These are phyloP conservation scores for Lagenidium giganteum DNA, from an alignment of 352 stramenopile genomes.

Conservation along the genomic window DNA sequence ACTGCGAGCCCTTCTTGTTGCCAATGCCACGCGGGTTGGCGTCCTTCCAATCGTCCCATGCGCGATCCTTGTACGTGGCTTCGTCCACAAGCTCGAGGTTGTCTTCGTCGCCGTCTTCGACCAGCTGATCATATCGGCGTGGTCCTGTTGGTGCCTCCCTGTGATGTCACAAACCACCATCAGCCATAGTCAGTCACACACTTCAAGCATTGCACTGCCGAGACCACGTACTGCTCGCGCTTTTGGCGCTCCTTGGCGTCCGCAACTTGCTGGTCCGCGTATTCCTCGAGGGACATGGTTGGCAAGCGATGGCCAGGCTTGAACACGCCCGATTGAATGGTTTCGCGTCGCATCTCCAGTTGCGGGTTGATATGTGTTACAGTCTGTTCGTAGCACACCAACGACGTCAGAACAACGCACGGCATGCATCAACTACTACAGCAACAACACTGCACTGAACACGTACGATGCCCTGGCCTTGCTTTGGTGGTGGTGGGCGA, in stretches of 20 bases:
- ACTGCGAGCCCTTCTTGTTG: conserved; percentile 93
- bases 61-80: conserved; percentile 85
- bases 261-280: conserved; percentile 81
- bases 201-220: no score
- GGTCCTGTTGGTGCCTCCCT: conserved; percentile 45
- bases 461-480: conserved; percentile 65
- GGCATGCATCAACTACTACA: not conserved
- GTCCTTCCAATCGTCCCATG: conserved; percentile 96
- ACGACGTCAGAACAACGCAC: not conserved
- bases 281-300: conserved; percentile 92
- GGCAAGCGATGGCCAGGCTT: conserved; percentile 90
- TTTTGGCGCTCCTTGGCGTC: conserved; percentile 83
- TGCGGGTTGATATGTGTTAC: conserved; percentile 73
- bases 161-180: conserved; percentile 3
- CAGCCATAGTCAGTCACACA: no score
- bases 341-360: conserved; percentile 72
- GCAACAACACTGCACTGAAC: not conserved
- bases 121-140: conserved; percentile 89
- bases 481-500: conserved; percentile 30
- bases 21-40: conserved; percentile 91
- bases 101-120: conserved; percentile 92
- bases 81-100: conserved; percentile 87
- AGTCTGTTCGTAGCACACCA: conserved; percentile 26
- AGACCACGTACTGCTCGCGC: conserved; percentile 46
- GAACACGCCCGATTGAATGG: conserved; percentile 84